These are phyloP conservation scores for Copromyces sp. DNA, from an alignment of 495 filamentous ascomycete genomes.

Conservation along the genomic window DNA sequence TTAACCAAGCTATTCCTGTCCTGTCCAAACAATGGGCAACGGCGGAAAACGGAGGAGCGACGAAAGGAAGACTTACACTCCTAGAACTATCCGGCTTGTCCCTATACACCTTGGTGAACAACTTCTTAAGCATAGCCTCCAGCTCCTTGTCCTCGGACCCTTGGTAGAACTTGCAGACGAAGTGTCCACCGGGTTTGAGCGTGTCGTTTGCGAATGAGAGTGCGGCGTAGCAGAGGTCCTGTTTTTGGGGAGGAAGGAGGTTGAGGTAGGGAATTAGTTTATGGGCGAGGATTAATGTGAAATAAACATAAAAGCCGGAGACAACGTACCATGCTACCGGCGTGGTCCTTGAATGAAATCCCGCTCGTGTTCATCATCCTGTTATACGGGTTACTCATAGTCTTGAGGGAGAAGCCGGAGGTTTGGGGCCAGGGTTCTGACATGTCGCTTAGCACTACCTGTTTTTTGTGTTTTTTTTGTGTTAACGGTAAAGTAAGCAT, in stretches of 20 bases:
- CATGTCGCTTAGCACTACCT: slow-evolving; percentile 94
- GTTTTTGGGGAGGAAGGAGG: not conserved
- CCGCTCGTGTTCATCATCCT: slow-evolving; percentile 99
- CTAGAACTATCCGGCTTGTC: slow-evolving; percentile 88
- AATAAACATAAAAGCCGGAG: not conserved
- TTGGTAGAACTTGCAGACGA: slow-evolving; percentile 97
- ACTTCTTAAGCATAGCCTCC: slow-evolving; percentile 55
- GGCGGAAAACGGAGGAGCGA: not conserved
- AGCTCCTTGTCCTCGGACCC: slow-evolving; percentile 73
- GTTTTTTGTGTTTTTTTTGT: not conserved
- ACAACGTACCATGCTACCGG: slow-evolving; percentile 78
- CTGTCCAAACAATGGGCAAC: not conserved
- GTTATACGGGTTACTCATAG: slow-evolving; percentile 80
- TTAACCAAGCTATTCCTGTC: not conserved
- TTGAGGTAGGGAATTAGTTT: not conserved
- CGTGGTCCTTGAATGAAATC: slow-evolving; percentile 75
- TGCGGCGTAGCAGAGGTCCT: slow-evolving; percentile 86
- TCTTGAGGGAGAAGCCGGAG: slow-evolving; percentile 67
- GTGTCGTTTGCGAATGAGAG: slow-evolving; percentile 75
- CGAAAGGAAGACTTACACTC: slow-evolving; percentile 46
- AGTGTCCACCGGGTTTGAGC: slow-evolving; percentile 70
- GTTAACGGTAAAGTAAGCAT: not conserved
- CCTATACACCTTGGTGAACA: slow-evolving; percentile 70
- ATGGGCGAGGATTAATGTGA: not conserved
- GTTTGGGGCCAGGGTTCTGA: slow-evolving; percentile 85